These are phyloP conservation scores for Plasmodium knowlesi DNA, from an alignment of 169 alveolate genomes.

Conservation along the genomic window DNA sequence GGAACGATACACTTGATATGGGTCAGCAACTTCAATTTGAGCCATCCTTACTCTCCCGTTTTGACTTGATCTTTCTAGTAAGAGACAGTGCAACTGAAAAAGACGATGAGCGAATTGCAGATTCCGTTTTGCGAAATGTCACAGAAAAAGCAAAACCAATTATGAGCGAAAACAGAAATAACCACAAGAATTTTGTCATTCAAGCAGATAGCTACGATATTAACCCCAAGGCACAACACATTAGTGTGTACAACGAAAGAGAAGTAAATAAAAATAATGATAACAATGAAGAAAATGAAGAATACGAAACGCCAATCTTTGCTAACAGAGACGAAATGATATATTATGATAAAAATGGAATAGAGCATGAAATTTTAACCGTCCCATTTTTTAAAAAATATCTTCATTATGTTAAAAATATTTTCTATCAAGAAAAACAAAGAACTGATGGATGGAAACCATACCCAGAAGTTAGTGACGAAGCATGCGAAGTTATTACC, in stretches of 20 bases:
- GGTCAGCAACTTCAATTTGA: slow-evolving; percentile 96
- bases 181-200: slow-evolving; percentile 78
- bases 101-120: slow-evolving; percentile 85
- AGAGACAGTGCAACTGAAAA: slow-evolving; percentile 83
- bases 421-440: slow-evolving; percentile 81
- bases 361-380: slow-evolving; percentile 82
- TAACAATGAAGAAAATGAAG: slow-evolving; percentile 73
- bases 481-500: slow-evolving; percentile 86
- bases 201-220: slow-evolving; percentile 85
- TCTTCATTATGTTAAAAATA: slow-evolving; percentile 82
- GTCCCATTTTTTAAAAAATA: slow-evolving; percentile 82
- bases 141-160: slow-evolving; percentile 85
- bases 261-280: slow-evolving; percentile 69
- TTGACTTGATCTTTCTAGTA: slow-evolving; percentile 94
- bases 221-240: slow-evolving; percentile 76
- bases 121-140: slow-evolving; percentile 82
- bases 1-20: slow-evolving; percentile 92
- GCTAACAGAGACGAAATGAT: slow-evolving; percentile 82
- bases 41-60: slow-evolving; percentile 97
- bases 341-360: slow-evolving; percentile 81
- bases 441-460: slow-evolving; percentile 84
- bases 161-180: slow-evolving; percentile 75
- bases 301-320: slow-evolving; percentile 77
- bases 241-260: slow-evolving; percentile 62
- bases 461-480: slow-evolving; percentile 86